Conservation (phyloP, 139 green algal species). For the Closterium sp. region DNA sequence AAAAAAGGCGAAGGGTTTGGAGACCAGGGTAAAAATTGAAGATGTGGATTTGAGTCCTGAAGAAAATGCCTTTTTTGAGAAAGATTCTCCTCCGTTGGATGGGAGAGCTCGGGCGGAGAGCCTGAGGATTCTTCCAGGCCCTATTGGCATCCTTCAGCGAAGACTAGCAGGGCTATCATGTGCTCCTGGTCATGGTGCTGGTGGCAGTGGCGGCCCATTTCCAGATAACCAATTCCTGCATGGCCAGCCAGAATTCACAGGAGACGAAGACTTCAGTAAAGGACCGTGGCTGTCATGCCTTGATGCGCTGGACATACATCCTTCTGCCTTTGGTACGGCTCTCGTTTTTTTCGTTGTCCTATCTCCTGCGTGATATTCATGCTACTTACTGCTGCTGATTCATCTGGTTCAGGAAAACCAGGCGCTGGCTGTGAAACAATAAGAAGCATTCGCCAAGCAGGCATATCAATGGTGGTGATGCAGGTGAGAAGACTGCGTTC, state of each 20-base stretch:
- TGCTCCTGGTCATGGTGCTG: neutral
- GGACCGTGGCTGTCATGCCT: neutral
- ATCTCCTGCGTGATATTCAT: neutral
- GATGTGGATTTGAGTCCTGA: neutral
- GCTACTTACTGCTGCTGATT: neutral
- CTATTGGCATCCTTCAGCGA: neutral
- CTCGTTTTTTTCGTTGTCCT: neutral
- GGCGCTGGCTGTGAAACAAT: neutral
- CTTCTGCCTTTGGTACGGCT: neutral
- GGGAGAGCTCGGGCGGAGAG: neutral
- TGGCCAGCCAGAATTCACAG: neutral
- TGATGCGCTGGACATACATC: neutral
- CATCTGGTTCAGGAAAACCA: neutral
- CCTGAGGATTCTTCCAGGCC: neutral
- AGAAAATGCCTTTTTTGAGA: neutral
- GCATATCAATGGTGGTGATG: neutral
- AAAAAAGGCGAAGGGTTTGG: neutral
- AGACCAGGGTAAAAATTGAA: neutral
- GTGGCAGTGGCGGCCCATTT: neutral
- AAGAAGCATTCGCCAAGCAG: neutral
- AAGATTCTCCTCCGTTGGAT: neutral
- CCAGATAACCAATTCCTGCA: neutral
- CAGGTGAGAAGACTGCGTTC: neutral
- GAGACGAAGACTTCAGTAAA: neutral
- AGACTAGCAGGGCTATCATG: neutral